Evolutionary conservation across 768 basidiomycete genomes (phyloP).

Genomic region (Pulveroboletus sp.): DNA sequence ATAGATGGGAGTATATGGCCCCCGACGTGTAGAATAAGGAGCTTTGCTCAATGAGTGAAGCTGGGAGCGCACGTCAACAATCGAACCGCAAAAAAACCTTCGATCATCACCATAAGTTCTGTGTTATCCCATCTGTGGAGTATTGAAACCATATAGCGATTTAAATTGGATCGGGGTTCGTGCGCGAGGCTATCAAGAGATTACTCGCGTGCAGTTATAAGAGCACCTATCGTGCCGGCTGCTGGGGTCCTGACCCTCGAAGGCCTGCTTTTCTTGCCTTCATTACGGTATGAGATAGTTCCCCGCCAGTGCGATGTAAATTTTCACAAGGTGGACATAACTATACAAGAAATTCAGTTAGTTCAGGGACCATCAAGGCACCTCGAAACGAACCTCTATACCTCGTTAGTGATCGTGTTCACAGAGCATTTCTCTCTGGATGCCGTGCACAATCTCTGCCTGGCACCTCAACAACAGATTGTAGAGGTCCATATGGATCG

Average conservation of each 20-base stretch:
- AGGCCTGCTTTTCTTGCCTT: too few species aligned
- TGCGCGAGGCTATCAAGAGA: slow-evolving; percentile 84
- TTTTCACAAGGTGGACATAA: slow-evolving; percentile 72
- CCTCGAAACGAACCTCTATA: slow-evolving; percentile 23
- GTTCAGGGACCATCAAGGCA: slow-evolving; percentile 3
- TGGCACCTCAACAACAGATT: slow-evolving; percentile 73
- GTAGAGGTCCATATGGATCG: slow-evolving; percentile 57
- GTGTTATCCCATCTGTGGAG: slow-evolving; percentile 66
- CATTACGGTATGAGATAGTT: not conserved
- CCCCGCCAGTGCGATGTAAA: slow-evolving; percentile 73
- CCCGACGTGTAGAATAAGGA: slow-evolving; percentile 78
- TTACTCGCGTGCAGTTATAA: slow-evolving; percentile 79
- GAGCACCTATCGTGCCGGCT: slow-evolving; percentile 93
- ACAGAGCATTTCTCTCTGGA: slow-evolving; percentile 57
- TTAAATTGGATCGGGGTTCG: slow-evolving; percentile 29
- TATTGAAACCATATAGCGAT: not conserved
- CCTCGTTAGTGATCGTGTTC: slow-evolving; percentile 94
- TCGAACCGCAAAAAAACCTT: slow-evolving; percentile 98
- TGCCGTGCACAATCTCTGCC: slow-evolving; percentile 54
- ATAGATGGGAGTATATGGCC: slow-evolving; percentile 72
- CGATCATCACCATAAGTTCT: slow-evolving; percentile 81
- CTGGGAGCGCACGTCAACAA: slow-evolving; percentile 52
- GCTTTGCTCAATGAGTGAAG: slow-evolving; percentile 54
- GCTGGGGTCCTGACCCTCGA: too few species aligned
- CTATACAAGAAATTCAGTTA: slow-evolving; percentile 37